phyloP scores from a whole-genome alignment of 805 yeast genomes.

The Saccharomycopsis babjevae region DNA sequence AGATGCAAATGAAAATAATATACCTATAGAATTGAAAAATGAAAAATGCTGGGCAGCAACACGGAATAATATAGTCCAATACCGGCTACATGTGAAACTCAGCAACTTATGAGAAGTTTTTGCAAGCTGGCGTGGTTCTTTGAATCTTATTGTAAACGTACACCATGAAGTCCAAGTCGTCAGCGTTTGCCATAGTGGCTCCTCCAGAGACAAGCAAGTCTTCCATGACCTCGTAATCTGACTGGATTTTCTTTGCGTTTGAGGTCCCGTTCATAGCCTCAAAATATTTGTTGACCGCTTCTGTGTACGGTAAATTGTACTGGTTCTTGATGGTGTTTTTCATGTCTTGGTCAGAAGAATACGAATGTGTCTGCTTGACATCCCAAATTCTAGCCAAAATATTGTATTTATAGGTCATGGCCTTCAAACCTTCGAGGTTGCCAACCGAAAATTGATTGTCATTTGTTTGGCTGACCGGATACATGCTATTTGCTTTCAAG shows the following conservation, averaged over 20 bases:
- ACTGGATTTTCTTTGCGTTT: not conserved
- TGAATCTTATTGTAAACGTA: conserved; percentile 6
- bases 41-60: too few relatives aligned
- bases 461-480: not conserved
- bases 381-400: not conserved
- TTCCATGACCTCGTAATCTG: conserved; percentile 3
- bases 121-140: not conserved
- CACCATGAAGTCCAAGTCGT: conserved; percentile 14
- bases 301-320: not conserved
- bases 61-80: too few relatives aligned
- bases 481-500: not conserved
- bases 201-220: conserved; percentile 11
- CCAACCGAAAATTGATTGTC: not conserved
- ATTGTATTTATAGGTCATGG: not conserved
- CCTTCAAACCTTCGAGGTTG: not conserved
- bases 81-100: too few relatives aligned
- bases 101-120: not conserved
- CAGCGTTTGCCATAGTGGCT: conserved; percentile 10
- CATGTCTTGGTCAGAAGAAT: not conserved
- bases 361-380: not conserved
- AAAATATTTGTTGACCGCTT: not conserved
- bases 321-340: not conserved
- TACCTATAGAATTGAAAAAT: too few relatives aligned
- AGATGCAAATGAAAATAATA: too few relatives aligned
- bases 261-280: not conserved